Evolutionary conservation across 2,329 filamentous ascomycete genomes (phyloP).

Genomic region (Lecanoromycetidae sp.): DNA sequence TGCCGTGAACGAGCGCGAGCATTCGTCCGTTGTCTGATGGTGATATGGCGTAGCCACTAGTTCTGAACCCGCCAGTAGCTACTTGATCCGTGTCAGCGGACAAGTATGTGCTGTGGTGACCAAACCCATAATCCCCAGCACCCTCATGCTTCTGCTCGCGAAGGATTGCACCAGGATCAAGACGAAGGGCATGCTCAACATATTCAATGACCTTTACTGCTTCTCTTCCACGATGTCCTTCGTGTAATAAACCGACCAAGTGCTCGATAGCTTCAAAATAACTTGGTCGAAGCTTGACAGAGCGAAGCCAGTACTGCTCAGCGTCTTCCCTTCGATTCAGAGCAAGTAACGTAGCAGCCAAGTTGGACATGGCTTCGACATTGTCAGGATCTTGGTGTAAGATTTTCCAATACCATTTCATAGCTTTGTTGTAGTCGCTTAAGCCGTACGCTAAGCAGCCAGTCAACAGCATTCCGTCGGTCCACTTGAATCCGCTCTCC

Average conservation of each 20-base stretch:
- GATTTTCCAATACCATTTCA: slow-evolving; percentile 43
- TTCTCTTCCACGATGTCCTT: slow-evolving; percentile 66
- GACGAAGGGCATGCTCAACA: slow-evolving; percentile 52
- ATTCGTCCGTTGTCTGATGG: slow-evolving; percentile 85
- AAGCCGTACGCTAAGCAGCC: slow-evolving; percentile 87
- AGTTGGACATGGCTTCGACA: slow-evolving; percentile 86
- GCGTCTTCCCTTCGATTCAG: slow-evolving; percentile 73
- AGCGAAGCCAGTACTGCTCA: slow-evolving; percentile 70
- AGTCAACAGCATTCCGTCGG: slow-evolving; percentile 81
- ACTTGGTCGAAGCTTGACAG: slow-evolving; percentile 70
- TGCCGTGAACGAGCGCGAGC: slow-evolving; percentile 86
- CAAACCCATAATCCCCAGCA: neutral
- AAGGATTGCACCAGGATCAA: neutral
- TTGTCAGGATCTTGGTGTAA: slow-evolving; percentile 51
- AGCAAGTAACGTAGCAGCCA: slow-evolving; percentile 78
- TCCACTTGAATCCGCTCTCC: slow-evolving; percentile 75
- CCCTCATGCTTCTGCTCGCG: slow-evolving; percentile 18
- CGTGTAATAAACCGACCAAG: slow-evolving; percentile 75
- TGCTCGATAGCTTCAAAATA: slow-evolving; percentile 95
- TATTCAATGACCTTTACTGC: slow-evolving; percentile 78
- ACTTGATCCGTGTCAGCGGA: neutral
- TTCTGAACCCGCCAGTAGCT: slow-evolving; percentile 45
- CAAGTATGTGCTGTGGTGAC: neutral
- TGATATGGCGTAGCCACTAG: slow-evolving; percentile 73
- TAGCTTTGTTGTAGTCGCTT: slow-evolving; percentile 62